Evolutionary conservation across 108 stramenopile species (phyloP).

Genomic region (Schizochytrium sp.): DNA sequence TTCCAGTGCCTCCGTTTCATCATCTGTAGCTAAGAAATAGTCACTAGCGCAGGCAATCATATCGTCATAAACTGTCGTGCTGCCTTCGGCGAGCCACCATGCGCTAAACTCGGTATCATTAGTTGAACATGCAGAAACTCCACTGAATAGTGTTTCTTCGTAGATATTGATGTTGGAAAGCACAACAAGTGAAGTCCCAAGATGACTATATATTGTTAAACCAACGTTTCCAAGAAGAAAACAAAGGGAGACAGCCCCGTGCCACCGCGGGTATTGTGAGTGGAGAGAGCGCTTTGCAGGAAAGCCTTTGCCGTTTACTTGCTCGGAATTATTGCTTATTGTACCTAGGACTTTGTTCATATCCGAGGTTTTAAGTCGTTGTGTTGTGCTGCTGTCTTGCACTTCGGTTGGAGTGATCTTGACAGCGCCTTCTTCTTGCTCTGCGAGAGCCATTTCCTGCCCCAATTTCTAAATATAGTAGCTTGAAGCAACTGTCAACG

Average conservation of each 20-base stretch:
- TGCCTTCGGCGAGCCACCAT: not conserved
- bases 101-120: slow-evolving; percentile 4
- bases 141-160: not conserved
- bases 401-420: no score
- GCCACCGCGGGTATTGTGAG: not conserved
- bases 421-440: no score
- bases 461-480: no score
- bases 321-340: no score
- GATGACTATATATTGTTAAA: not conserved
- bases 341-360: no score
- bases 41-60: not conserved
- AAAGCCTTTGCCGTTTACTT: no score
- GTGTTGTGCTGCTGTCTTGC: no score
- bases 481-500: no score
- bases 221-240: slow-evolving; percentile 48
- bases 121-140: not conserved
- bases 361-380: no score
- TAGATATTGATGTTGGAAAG: not conserved
- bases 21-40: not conserved
- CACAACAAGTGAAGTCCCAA: not conserved
- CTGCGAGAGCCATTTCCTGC: no score
- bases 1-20: not conserved
- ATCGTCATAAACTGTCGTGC: not conserved
- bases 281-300: not conserved
- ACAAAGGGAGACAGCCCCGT: not conserved